A percentile compares a stretch with the other conserved stretches of the same genome.
phyloP scores from a whole-genome alignment of 176 grass and related monocot species.

The Alopecurus myosuroides region DNA sequence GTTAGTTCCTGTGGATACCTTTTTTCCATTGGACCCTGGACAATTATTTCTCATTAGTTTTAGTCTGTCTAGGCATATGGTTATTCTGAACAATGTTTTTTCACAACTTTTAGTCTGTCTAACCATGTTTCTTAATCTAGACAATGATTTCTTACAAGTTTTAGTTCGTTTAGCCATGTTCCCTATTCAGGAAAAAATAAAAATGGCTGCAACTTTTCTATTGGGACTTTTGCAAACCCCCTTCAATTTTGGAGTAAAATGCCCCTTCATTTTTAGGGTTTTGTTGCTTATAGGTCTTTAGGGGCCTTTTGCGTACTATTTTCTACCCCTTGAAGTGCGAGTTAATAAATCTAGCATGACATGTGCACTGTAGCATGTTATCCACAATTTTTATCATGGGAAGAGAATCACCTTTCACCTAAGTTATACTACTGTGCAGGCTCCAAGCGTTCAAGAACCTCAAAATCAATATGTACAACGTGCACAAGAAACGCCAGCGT shows the following conservation, averaged over 20 bases:
- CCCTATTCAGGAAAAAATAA: background rate
- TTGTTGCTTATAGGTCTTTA: background rate
- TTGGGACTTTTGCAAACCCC: background rate
- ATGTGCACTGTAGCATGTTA: slow-evolving; percentile 14
- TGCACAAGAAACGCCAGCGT: slow-evolving; percentile 1
- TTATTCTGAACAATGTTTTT: background rate
- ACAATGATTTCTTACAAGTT: background rate
- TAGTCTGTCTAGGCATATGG: background rate
- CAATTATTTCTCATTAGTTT: background rate
- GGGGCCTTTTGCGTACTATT: background rate
- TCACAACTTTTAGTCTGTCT: slow-evolving; percentile 10
- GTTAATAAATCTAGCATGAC: background rate
- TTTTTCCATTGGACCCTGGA: background rate
- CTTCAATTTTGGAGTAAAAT: background rate
- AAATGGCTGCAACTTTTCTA: background rate
- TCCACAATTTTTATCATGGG: slow-evolving; percentile 25
- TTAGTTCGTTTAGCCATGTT: slow-evolving; percentile 4
- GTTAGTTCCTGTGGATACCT: slow-evolving; percentile 11
- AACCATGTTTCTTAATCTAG: background rate
- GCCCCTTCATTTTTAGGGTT: background rate
- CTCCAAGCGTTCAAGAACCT: slow-evolving; percentile 28
- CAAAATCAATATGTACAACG: slow-evolving; percentile 35
- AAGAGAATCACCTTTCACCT: slow-evolving; percentile 16
- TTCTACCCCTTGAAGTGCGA: background rate
- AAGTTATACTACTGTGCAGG: slow-evolving; percentile 26